A percentile compares a stretch with the other conserved stretches of the same genome.
Conservation (phyloP, 208 protist species). For the Acanthamoeba polyphaga region DNA sequence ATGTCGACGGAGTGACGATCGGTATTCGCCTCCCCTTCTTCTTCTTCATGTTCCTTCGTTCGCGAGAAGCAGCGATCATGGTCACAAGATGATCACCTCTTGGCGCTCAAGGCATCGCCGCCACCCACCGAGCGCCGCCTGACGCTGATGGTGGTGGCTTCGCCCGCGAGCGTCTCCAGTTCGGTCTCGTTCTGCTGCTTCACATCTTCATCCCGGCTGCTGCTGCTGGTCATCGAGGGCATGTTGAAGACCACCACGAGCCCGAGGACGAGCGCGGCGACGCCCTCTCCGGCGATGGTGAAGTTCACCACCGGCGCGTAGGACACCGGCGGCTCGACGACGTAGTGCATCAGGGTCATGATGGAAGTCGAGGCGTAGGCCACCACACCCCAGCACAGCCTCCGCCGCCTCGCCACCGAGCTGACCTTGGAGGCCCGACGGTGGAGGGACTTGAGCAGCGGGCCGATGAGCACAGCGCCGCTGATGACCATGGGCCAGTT, state of each 20-base stretch:
- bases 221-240: too few species aligned
- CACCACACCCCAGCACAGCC: neutral
- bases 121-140: too few species aligned
- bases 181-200: too few species aligned
- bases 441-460: neutral
- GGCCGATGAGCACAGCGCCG: neutral
- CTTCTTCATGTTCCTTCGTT: too few species aligned
- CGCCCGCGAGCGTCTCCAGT: too few species aligned
- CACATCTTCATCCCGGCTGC: too few species aligned
- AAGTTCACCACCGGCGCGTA: constrained; percentile 69
- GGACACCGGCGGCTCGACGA: neutral
- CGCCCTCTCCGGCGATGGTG: constrained; percentile 77
- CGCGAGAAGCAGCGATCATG: too few species aligned
- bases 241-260: neutral
- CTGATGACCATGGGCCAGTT: neutral
- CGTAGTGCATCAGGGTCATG: constrained; percentile 51
- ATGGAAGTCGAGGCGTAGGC: neutral
- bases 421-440: neutral
- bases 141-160: too few species aligned
- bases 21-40: too few species aligned
- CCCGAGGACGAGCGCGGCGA: constrained; percentile 3
- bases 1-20: too few species aligned
- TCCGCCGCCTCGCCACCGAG: neutral
- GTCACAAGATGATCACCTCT: too few species aligned
- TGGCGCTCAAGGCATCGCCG: too few species aligned